Evolutionary conservation across 1,139 yeast species (phyloP), one percentile per base, ranked within the genome.

Genomic region (Taphrina sp.): DNA sequence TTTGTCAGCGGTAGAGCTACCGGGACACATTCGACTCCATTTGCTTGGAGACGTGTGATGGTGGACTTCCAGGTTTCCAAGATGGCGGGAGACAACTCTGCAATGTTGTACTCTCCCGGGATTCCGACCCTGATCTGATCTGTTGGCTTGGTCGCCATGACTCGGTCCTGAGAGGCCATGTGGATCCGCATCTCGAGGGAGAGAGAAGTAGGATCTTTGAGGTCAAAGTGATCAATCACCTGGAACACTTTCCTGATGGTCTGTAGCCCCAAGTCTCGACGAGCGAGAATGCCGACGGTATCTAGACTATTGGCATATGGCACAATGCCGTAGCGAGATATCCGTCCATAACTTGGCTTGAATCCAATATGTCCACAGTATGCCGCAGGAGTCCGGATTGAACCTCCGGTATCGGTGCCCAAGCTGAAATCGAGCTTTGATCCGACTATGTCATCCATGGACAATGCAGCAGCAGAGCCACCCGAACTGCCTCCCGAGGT

Each of bases 341-440:
- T 72, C 33, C 95, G 74, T 0, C 98, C 98, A 67, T 92, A 92
- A 0, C 94, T 76, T 0, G 98, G 98, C 67, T 92, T 92, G 72
- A 86, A 89, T 0, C 98, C 98, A 42, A 79, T 72, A 0, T 85
- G 76, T 0, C 88, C 86, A 64, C 95, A 84, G 69, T 85, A 87
- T 20, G 95, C 82, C 0, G 95, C 95, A 0, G 99, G 99, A 20
- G 85, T 73, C 59, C 99, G 74, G 0, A 92, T 88, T 0, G 96
- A 88, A 0, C 99, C 99, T 2, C 99, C 99, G 0, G 99, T 92
- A 65, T 92, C 99, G 0, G 97, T 86, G 0, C 98, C 99, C 8
- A 49, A 24, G 23, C 39, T 14, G 19, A 49, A 49, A 8, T 28
- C 34, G 5, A 34, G 23, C 14, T n/a, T 22, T 16, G 36, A 7